Evolutionary conservation across 345 rosid species (phyloP).

Genomic region (Isatis tinctoria): DNA sequence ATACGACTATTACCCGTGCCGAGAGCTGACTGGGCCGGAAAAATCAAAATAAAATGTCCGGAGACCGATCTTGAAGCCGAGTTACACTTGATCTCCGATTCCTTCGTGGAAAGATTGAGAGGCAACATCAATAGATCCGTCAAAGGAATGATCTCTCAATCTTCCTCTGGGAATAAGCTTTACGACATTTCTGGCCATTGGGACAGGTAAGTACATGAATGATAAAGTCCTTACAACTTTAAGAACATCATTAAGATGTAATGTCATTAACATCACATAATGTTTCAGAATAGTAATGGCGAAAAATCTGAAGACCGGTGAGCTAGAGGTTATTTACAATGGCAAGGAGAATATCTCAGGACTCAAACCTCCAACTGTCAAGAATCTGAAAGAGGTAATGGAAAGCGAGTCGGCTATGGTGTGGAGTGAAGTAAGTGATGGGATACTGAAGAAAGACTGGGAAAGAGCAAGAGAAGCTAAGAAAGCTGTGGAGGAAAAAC

Average conservation of each 20-base stretch:
- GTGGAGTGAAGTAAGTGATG: slow-evolving; percentile 64
- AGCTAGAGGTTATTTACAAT: slow-evolving; percentile 46
- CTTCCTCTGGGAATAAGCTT: slow-evolving; percentile 40
- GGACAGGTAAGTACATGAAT: slow-evolving; percentile 51
- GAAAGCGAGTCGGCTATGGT: slow-evolving; percentile 53
- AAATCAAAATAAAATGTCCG: slow-evolving; percentile 47
- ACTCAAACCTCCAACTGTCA: slow-evolving; percentile 54
- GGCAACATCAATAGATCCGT: slow-evolving; percentile 42
- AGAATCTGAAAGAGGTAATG: slow-evolving; percentile 48
- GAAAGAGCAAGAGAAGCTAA: slow-evolving; percentile 65
- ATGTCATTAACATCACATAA: not conserved
- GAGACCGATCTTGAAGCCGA: slow-evolving; percentile 69
- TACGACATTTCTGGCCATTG: slow-evolving; percentile 66
- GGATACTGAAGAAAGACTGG: slow-evolving; percentile 64
- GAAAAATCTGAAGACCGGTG: slow-evolving; percentile 49
- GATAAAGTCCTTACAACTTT: not conserved
- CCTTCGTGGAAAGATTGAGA: slow-evolving; percentile 34
- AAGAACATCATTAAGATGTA: not conserved
- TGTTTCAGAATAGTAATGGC: slow-evolving; percentile 46
- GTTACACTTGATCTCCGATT: slow-evolving; percentile 45
- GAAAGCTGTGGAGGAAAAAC: slow-evolving; percentile 58
- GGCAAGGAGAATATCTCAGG: slow-evolving; percentile 50
- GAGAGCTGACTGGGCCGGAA: slow-evolving; percentile 58
- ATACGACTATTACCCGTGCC: slow-evolving; percentile 56
- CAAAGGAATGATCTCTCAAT: slow-evolving; percentile 55